Conservation (phyloP, 352 stramenopile species). For the Pythium utonaiense region DNA sequence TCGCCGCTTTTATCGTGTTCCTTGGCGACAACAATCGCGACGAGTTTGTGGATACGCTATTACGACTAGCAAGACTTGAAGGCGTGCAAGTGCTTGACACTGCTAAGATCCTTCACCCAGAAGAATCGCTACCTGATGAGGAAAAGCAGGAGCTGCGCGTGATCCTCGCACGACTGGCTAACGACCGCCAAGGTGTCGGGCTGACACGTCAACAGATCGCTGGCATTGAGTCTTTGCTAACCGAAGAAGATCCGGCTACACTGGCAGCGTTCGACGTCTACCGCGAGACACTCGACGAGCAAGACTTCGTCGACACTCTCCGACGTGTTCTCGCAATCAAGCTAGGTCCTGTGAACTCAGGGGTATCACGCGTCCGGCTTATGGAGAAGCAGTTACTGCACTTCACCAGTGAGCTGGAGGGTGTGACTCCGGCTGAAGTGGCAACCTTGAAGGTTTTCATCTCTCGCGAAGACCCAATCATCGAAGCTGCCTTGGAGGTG, state of each 20-base stretch:
- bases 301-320: constrained; percentile 56
- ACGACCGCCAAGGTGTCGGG: constrained; percentile 6
- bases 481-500: constrained; percentile 37
- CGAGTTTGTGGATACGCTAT: constrained; percentile 62
- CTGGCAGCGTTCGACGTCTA: constrained; percentile 61
- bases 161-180: constrained; percentile 15
- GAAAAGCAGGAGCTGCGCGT: constrained; percentile 26
- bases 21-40: constrained; percentile 56
- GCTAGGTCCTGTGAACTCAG: background rate
- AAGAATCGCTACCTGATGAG: constrained; percentile 21
- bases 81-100: too few relatives aligned
- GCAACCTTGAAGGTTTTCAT: constrained; percentile 40
- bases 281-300: constrained; percentile 36
- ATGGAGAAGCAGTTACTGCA: constrained; percentile 27
- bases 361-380: constrained; percentile 3
- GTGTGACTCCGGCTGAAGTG: constrained; percentile 22
- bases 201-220: constrained; percentile 28
- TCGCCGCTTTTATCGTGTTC: constrained; percentile 64
- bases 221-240: constrained; percentile 29
- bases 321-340: constrained; percentile 32
- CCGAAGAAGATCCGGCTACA: constrained; percentile 33
- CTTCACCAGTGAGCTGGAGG: constrained; percentile 8
- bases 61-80: constrained; percentile 42
- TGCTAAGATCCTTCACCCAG: too few relatives aligned
- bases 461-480: constrained; percentile 31